Conservation (phyloP, 2,329 filamentous ascomycete species). For the Aspergillus pseudoviridinutans region DNA sequence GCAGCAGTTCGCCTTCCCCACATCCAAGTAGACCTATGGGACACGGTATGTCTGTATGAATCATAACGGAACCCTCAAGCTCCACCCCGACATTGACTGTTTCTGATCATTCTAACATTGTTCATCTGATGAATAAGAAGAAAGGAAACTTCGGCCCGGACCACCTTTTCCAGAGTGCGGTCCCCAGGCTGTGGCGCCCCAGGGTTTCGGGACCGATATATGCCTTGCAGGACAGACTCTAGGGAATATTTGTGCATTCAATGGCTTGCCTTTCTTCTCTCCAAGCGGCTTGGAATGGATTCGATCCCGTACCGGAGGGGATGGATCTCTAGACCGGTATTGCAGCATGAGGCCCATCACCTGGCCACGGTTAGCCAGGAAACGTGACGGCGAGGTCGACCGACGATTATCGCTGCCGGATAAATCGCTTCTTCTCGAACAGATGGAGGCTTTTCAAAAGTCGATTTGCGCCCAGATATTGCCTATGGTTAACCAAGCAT, state of each 20-base stretch:
- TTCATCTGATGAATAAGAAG: not conserved
- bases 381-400: not conserved
- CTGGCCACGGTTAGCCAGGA: not conserved
- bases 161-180: not conserved
- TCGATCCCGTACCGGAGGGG: slow-evolving; percentile 4
- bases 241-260: slow-evolving; percentile 8
- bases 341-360: not conserved
- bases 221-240: slow-evolving; percentile 1
- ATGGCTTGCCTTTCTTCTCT: slow-evolving; percentile 9
- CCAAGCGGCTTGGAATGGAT: slow-evolving; percentile 6
- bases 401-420: not conserved
- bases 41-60: not conserved
- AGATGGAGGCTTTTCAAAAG: not conserved
- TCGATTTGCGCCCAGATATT: not conserved
- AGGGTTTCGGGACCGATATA: not conserved
- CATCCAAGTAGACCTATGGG: not conserved
- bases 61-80: too few species aligned
- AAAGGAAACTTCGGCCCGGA: not conserved
- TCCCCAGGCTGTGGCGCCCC: not conserved
- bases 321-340: slow-evolving; percentile 4
- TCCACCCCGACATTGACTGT: not conserved
- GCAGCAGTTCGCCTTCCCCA: not conserved
- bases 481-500: not conserved
- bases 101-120: not conserved
- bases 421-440: not conserved